A percentile compares a stretch with the other conserved stretches of the same genome.
Conservation (phyloP, 495 filamentous ascomycete genomes). For the Darksidea phi region DNA sequence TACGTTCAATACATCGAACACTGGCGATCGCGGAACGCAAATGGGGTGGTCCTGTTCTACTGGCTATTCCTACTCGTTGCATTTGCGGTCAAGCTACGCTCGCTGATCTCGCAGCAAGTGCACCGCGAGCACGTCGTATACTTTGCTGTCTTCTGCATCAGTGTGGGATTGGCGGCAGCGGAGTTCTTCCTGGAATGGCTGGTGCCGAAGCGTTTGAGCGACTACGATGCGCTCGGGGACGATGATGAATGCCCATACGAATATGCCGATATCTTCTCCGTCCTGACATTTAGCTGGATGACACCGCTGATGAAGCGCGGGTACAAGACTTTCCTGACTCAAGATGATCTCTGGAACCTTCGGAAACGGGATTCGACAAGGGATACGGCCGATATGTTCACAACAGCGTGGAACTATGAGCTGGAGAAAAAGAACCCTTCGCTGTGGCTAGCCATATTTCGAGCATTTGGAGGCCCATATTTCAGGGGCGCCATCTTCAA, state of each 20-base stretch:
- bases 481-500: conserved; percentile 79
- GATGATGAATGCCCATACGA: conserved; percentile 91
- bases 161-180: conserved; percentile 65
- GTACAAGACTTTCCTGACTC: conserved; percentile 86
- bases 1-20: conserved; percentile 92
- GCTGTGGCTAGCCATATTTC: conserved; percentile 89
- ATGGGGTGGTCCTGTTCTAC: conserved; percentile 92
- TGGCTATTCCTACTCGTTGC: conserved; percentile 88
- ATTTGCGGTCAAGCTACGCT: conserved; percentile 82
- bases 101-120: conserved; percentile 73
- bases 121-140: conserved; percentile 66
- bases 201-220: conserved; percentile 79
- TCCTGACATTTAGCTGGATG: conserved; percentile 97
- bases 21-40: conserved; percentile 80
- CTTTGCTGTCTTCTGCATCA: conserved; percentile 75
- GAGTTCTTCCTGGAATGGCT: conserved; percentile 89
- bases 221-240: conserved; percentile 81
- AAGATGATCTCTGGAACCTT: conserved; percentile 96
- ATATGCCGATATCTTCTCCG: conserved; percentile 91
- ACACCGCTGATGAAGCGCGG: conserved; percentile 96
- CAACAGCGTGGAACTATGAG: conserved; percentile 75
- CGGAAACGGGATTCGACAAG: conserved; percentile 76
- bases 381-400: conserved; percentile 63
- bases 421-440: conserved; percentile 72
- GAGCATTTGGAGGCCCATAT: conserved; percentile 82